Percentiles rank a stretch among this genome's conserved stretches.
phyloP scores from a whole-genome alignment of 768 basidiomycete species.

The Mycena leptocephala region DNA sequence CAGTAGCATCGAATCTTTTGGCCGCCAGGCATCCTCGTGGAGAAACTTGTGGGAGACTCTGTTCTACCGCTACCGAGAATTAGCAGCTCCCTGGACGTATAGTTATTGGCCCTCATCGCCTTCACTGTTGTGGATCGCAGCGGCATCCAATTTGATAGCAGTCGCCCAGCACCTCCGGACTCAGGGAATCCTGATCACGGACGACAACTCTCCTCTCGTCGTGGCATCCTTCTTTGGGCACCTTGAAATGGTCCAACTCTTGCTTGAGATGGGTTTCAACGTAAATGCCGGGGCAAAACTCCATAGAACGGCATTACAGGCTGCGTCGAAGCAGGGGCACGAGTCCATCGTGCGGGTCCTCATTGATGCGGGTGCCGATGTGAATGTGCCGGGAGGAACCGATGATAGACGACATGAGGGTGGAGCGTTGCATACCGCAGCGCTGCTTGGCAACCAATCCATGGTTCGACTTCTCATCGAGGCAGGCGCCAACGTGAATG shows the following conservation, averaged over 20 bases:
- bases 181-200: neutral
- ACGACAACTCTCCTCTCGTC: neutral
- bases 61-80: neutral
- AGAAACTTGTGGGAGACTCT: neutral
- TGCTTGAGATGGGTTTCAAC: neutral
- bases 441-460: too few species aligned
- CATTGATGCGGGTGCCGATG: neutral
- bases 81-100: too few species aligned
- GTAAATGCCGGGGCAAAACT: neutral
- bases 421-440: too few species aligned
- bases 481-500: too few species aligned
- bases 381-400: neutral
- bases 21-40: neutral
- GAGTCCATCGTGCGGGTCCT: neutral
- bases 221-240: neutral
- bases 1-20: neutral
- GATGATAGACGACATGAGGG: too few species aligned
- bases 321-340: neutral
- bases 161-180: neutral
- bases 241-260: neutral
- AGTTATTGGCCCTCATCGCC: neutral
- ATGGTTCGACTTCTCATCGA: too few species aligned
- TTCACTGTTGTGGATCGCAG: neutral
- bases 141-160: neutral
- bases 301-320: neutral